Percentiles rank a stretch among this genome's conserved stretches.
phyloP scores from a whole-genome alignment of 352 stramenopile species.

The Phytophthora pistaciae region DNA sequence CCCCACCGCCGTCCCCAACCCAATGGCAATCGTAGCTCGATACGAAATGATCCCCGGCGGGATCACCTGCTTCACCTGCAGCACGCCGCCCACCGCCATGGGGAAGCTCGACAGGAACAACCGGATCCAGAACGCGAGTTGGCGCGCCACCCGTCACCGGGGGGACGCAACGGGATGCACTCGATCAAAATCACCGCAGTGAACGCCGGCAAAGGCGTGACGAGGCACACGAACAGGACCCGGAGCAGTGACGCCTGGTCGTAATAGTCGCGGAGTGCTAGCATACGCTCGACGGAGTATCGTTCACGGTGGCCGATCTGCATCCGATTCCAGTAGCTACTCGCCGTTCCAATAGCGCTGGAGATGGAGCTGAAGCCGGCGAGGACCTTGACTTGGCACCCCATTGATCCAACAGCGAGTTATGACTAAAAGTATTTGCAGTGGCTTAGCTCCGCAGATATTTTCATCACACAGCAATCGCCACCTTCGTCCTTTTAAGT shows the following conservation, averaged over 20 bases:
- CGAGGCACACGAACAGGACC: constrained; percentile 7
- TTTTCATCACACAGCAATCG: too few species aligned
- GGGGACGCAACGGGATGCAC: constrained; percentile 26
- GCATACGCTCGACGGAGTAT: constrained; percentile 13
- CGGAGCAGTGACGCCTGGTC: background rate
- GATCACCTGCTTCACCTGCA: constrained; percentile 3
- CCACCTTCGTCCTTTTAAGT: background rate
- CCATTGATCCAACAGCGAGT: background rate
- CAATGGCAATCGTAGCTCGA: background rate
- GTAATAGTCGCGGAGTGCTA: constrained; percentile 17
- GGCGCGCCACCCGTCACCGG: constrained; percentile 13
- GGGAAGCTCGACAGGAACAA: constrained; percentile 23
- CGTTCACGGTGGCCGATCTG: constrained; percentile 15
- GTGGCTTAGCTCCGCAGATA: background rate
- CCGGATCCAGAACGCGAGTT: constrained; percentile 36
- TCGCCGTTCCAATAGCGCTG: background rate
- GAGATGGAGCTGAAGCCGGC: background rate
- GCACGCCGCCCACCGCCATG: constrained; percentile 1
- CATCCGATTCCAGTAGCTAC: background rate
- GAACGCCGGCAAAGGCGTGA: constrained; percentile 19
- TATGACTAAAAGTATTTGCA: background rate
- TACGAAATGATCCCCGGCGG: constrained; percentile 1
- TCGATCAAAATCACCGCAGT: constrained; percentile 20
- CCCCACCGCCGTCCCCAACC: background rate
- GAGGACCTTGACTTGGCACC: background rate